phyloP scores from a whole-genome alignment of 768 basidiomycete species.

The Coprinopsis cinerea region DNA sequence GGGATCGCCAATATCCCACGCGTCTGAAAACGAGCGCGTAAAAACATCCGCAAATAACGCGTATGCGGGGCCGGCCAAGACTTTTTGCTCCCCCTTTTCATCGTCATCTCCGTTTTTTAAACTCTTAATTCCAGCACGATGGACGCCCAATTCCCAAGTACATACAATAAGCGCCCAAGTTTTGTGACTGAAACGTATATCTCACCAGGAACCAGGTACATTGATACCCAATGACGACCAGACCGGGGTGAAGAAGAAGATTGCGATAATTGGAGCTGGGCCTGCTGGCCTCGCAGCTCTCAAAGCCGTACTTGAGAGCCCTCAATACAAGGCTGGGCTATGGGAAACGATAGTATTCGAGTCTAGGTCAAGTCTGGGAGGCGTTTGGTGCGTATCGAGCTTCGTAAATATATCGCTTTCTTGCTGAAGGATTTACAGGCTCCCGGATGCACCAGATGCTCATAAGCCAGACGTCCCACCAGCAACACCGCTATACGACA shows the following conservation, averaged over 20 bases:
- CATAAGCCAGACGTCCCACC: conserved; percentile 44
- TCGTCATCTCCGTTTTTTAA: no score
- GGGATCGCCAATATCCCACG: neutral
- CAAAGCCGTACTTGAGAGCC: conserved; percentile 55
- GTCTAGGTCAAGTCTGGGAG: conserved; percentile 59
- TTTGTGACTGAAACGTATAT: no score
- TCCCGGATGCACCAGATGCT: conserved; percentile 34
- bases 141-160: neutral
- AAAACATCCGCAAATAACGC: neutral
- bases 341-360: conserved; percentile 69
- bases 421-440: conserved; percentile 29
- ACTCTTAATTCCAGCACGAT: no score
- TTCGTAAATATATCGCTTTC: neutral
- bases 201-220: no score
- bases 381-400: conserved; percentile 56
- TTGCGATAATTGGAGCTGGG: conserved; percentile 74
- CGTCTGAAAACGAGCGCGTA: neutral
- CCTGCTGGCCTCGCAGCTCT: conserved; percentile 69
- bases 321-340: conserved; percentile 46
- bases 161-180: no score
- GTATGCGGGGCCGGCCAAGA: neutral
- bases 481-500: conserved; percentile 69
- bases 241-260: conserved; percentile 22
- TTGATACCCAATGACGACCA: neutral
- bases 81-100: no score